These are phyloP conservation scores for Fraxinus greggii DNA, from an alignment of 305 asterid species.

Conservation along the genomic window DNA sequence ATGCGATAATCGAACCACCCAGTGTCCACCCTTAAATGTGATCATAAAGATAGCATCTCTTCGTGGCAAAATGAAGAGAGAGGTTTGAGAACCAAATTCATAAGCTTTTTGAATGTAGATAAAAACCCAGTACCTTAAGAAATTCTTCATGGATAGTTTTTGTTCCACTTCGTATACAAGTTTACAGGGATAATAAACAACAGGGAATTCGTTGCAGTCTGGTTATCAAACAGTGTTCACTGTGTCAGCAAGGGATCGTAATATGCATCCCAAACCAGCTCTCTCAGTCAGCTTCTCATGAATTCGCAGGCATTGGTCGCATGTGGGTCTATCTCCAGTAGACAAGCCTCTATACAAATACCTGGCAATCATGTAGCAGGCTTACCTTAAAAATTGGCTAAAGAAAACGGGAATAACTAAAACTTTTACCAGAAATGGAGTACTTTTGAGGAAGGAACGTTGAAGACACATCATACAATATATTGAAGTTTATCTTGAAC, in stretches of 20 bases:
- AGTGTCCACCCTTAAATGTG: neutral
- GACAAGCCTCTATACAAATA: conserved; percentile 89
- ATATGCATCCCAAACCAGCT: conserved; percentile 94
- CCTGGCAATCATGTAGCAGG: conserved; percentile 40
- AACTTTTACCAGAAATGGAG: neutral
- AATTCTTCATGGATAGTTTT: neutral
- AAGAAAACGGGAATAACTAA: neutral
- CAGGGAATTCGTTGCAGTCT: neutral
- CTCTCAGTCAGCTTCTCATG: conserved; percentile 88
- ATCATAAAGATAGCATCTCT: neutral
- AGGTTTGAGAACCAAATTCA: neutral
- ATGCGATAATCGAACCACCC: neutral
- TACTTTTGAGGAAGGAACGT: neutral
- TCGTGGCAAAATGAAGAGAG: neutral
- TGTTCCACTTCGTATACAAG: neutral
- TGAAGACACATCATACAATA: neutral
- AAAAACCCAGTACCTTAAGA: neutral
- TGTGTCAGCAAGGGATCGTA: conserved; percentile 81
- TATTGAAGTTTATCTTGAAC: neutral
- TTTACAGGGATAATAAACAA: neutral
- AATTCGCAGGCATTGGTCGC: conserved; percentile 86
- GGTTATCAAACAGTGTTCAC: conserved; percentile 56
- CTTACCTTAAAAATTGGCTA: neutral
- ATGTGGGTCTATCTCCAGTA: conserved; percentile 96
- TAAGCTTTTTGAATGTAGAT: neutral